Base-by-base conservation (phyloP, 192 early-diverging fungal genomes). In the Polychytrium aggregatum region DNA sequence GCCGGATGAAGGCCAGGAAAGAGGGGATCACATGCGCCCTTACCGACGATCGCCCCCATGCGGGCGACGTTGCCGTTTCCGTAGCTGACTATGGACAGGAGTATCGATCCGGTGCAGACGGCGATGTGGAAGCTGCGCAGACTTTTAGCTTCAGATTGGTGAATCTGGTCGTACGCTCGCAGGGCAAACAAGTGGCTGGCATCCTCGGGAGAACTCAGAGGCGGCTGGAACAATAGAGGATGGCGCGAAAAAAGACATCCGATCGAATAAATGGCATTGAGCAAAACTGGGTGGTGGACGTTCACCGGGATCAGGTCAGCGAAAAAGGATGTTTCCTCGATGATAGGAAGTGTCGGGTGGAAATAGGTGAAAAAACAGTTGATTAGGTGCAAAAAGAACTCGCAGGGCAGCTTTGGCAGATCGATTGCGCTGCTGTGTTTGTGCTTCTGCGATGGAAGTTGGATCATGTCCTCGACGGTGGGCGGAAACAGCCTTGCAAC, bases 181-280 rank as follows among this genome's bases (percentile, higher is more conserved):
- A 33, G 54, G n/a, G n/a, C n/a, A 33, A 63, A 63, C 14, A 34
- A 57, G 17, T 56, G 53, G 11, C 38, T 41, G 9, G 67, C 67
- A 2, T 46, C 46, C 42, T 57, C 41, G 16, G 67, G 67, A 10
- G 41, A 54, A n/a, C 48, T 40, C 28, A 59, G 62, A 13, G 62
- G 67, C 10, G 44, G 40, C 41, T 58, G 47, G 34, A 56, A 70
- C 13, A 70, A 30, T 0, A 30, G 28, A 11, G 64, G 59, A 21
- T 56, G 56, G 8, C 58, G 50, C 17, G 64, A 67, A 50, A 50
- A 56, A 24, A 41, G 44, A 37, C 52, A 48, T 0, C 59, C 64
- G 51, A 59, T 49, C 2, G 63, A 46, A 52, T 70, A 70, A 34
- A 70, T 64, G 21, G 63, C 55, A 46, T 62, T 53, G 14, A 70